Conservation (phyloP, 2,329 filamentous ascomycete genomes). For the Lecanosticta acicola region DNA sequence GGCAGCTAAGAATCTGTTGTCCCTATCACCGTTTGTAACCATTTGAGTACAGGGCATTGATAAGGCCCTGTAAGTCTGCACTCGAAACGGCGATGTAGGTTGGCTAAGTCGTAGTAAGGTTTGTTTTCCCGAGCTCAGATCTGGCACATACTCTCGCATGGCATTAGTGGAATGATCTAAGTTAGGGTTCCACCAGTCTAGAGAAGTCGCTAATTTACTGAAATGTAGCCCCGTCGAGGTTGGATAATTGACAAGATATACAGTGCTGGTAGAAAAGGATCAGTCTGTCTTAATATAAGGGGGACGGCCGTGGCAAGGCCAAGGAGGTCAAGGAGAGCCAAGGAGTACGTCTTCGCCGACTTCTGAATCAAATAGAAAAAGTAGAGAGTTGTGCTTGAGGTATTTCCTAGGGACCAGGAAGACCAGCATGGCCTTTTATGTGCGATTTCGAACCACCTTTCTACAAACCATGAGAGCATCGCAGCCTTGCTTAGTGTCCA, state of each 20-base stretch:
- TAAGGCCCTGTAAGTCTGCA: constrained; percentile 5
- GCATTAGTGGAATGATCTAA: constrained; percentile 11
- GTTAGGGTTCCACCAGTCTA: constrained; percentile 13
- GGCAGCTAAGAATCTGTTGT: constrained; percentile 12
- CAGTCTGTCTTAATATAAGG: background rate
- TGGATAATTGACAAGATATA: background rate
- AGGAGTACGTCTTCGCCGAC: background rate
- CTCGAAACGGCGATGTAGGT: constrained; percentile 4
- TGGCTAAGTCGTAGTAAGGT: constrained; percentile 7
- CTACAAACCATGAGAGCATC: no score
- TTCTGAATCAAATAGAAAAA: background rate
- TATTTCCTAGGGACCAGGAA: background rate
- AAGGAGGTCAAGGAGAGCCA: background rate
- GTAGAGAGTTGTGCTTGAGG: background rate
- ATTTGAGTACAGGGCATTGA: constrained; percentile 6
- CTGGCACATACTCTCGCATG: constrained; percentile 12
- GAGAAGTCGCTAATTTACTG: background rate
- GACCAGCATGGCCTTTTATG: background rate
- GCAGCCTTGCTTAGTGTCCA: no score
- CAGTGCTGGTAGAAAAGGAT: background rate
- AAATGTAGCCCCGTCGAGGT: background rate
- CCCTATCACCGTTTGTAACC: constrained; percentile 12
- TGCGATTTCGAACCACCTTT: no score
- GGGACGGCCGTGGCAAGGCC: background rate
- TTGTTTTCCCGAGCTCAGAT: constrained; percentile 1